Base-by-base conservation (phyloP, 108 stramenopile species). In the Nitzschia putrida region DNA sequence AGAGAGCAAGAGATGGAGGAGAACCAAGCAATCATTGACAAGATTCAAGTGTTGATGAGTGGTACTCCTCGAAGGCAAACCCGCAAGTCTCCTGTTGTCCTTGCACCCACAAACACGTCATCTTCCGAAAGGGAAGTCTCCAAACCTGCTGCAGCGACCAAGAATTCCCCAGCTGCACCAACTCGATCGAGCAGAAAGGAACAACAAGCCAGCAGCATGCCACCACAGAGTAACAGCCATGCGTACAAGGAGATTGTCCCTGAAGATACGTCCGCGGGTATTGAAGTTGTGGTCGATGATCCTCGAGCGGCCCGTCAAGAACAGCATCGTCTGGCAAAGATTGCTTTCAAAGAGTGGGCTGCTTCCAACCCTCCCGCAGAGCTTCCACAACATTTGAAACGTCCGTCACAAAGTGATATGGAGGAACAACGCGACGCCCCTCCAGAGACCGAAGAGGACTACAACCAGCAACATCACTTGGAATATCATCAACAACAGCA, bases 1-100 rank as follows among this genome's bases (percentile, higher is more conserved):
- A 69, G 16, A 40, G 26, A 69, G 40, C 42, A 57, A 44, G 40
- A 43, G 43, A 23, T 69, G 34, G 8, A 57, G 29, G 39, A 66
- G 25, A 22, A 52, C 10, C 18, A 52, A 66, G 10, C 38, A 24
- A 25, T 66, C 9, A 16, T 66, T 13, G 37, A 66, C 4, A 49
- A 66, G 12, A 66, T 66, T 53, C 65, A 66, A 66, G 51, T 25
- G 8, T 5, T 66, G 16, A 52, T 53, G 11, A 45, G 21, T 45
- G 2, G n/a, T 44, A 23, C 61, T 44, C 6, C 14, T 14, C 1
- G 21, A 8, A 16, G 3, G 12, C 54, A 22, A 13, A 13, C 47
- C 18, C 47, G n/a, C 1, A 18, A 16, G 47, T 16, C 47, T 18
- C n/a, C 18, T 16, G 47, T 49, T 49, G 47, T 6, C 2, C 2